These are phyloP conservation scores for Ogataea neopini DNA, from an alignment of 805 yeast species.

Conservation along the genomic window DNA sequence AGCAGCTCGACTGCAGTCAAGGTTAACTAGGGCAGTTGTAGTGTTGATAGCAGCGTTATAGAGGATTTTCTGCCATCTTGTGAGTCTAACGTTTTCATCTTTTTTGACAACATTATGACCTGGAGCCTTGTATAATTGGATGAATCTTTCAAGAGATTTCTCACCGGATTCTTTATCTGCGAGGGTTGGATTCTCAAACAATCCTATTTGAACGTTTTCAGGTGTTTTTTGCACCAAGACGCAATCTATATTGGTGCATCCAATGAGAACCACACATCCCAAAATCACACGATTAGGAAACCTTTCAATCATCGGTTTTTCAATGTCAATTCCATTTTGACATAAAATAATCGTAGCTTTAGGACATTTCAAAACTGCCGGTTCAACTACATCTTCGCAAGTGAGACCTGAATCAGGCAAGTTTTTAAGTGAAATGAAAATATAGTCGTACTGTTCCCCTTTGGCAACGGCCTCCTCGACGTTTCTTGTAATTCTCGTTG, in stretches of 20 bases:
- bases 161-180: constrained; percentile 21
- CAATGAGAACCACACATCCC: constrained; percentile 40
- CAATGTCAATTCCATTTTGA: constrained; percentile 44
- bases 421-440: constrained; percentile 59
- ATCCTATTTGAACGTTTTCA: constrained; percentile 35
- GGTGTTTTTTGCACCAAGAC: constrained; percentile 33
- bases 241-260: constrained; percentile 29
- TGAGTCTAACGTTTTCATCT: constrained; percentile 35
- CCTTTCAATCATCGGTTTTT: constrained; percentile 34
- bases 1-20: constrained; percentile 37
- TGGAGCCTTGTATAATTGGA: constrained; percentile 31
- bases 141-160: constrained; percentile 28
- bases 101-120: constrained; percentile 26
- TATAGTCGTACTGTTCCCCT: constrained; percentile 48
- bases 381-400: constrained; percentile 43
- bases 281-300: constrained; percentile 37
- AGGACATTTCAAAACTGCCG: constrained; percentile 33
- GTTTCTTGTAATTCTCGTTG: constrained; percentile 41
- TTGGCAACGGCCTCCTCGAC: constrained; percentile 45
- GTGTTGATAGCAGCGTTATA: constrained; percentile 48
- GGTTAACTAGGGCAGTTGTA: constrained; percentile 38
- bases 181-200: constrained; percentile 35
- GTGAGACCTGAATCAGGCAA: constrained; percentile 54
- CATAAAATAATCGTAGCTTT: constrained; percentile 36
- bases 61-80: constrained; percentile 45